Conservation (phyloP, 1,139 yeast genomes). For the Arxiozyma bovina region DNA sequence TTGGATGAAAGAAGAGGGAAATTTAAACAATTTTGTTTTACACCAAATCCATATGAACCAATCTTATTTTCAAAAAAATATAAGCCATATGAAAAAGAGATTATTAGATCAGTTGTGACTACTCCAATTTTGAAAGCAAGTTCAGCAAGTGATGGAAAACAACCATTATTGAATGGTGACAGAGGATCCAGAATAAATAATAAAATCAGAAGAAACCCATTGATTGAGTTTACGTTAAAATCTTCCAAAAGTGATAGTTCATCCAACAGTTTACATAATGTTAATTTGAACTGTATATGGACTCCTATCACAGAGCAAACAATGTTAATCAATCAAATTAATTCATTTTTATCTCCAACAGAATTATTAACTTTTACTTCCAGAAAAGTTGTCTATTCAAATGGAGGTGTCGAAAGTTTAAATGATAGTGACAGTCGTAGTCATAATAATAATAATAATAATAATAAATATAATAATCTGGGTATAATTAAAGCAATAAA, state of each 20-base stretch:
- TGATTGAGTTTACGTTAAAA: conserved; percentile 4
- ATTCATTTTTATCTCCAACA: conserved; percentile 3
- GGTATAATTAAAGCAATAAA: not conserved
- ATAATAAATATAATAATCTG: too few relatives aligned
- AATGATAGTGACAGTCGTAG: too few relatives aligned
- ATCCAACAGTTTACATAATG: not conserved
- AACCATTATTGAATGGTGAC: not conserved
- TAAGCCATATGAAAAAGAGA: conserved; percentile 8
- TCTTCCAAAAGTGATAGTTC: not conserved
- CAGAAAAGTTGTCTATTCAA: not conserved
- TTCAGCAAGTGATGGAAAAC: not conserved
- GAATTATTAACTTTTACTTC: conserved; percentile 1
- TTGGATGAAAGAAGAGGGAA: conserved; percentile 57
- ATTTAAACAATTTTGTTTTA: conserved; percentile 48
- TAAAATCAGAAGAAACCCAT: conserved; percentile 4
- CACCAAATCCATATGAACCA: conserved; percentile 36
- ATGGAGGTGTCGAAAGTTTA: not conserved
- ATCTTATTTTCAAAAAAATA: conserved; percentile 27
- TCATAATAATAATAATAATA: not conserved
- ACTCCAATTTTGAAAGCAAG: not conserved
- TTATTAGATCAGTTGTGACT: not conserved
- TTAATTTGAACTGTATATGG: not conserved
- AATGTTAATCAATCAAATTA: conserved; percentile 1
- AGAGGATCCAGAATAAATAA: too few relatives aligned
- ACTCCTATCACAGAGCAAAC: not conserved